Evolutionary conservation across 768 basidiomycete genomes (phyloP), one percentile per base, ranked within the genome.

Genomic region (Agrocybe praecox): DNA sequence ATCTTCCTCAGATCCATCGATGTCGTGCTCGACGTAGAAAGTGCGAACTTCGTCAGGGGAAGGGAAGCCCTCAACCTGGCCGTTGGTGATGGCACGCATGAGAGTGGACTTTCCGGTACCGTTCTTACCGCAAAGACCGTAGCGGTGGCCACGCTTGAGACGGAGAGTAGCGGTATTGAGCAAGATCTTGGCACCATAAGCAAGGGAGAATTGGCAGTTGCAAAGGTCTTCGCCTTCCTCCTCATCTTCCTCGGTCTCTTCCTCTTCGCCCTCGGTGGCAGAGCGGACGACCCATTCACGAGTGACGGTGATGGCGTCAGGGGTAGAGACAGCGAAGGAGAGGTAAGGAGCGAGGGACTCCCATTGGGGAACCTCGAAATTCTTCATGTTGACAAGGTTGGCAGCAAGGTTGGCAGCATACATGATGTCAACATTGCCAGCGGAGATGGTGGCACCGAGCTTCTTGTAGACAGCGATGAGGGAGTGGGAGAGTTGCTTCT

Each of bases 21-120:
- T 97, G 72, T 98, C 96, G 82, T 98, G 96, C 82, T 96, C 96
- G 71, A 98, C 96, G 77, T 97, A 98, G 88, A 96, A 98, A 60
- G 96, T 98, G 73, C 96, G 94, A 71, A 98, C 96, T 70, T 95
- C 90, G 52, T 96, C 92, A 54, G 94, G 93, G 18, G 95, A 96
- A 12, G 96, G 96, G 90, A 98, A 98, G 66, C 96, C 96, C 69
- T 98, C 96, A 65, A 98, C 96, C 78, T 98, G 96, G 57, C 90
- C 92, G 67, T 94, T 94, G 76, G 87, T 92, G 74, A 94, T 94
- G 59, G 92, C 92, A 62, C 91, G 87, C 92, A 94, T 94, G 72
- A 94, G 85, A 23, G 92, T 94, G 1, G 92, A 94, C 83, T 98
- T 98, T 67, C 96, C 96, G 69, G 95, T 95, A 86, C 96, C 96